phyloP scores from a whole-genome alignment of 352 stramenopile genomes.

The Pythium guiyangense region DNA sequence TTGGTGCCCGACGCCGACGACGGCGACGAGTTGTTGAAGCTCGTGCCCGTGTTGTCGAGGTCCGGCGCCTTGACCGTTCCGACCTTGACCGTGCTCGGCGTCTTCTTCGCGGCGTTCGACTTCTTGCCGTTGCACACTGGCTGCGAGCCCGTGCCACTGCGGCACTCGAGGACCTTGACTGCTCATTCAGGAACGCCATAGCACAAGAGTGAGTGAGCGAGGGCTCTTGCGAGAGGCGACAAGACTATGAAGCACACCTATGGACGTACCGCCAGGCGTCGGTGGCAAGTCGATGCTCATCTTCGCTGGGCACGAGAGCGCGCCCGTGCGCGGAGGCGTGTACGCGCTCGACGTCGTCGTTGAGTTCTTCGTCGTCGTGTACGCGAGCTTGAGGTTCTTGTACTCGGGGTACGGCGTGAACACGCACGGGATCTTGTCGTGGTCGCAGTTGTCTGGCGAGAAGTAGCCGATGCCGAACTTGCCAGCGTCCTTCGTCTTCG shows the following conservation, averaged over 20 bases:
- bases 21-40: conserved; percentile 9
- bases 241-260: conserved; percentile 2
- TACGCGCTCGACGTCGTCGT: conserved; percentile 38
- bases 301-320: conserved; percentile 35
- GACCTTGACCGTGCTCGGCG: conserved; percentile 9
- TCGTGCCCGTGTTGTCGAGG: conserved; percentile 2
- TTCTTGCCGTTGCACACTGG: conserved; percentile 49
- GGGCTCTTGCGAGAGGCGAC: no score
- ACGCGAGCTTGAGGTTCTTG: conserved; percentile 66
- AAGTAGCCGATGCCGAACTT: conserved; percentile 81
- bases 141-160: conserved; percentile 22
- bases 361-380: conserved; percentile 60
- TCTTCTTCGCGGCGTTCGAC: conserved; percentile 50
- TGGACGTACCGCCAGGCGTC: conserved; percentile 8
- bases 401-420: conserved; percentile 75
- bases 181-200: not conserved
- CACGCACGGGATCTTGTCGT: conserved; percentile 41
- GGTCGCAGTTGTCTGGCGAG: conserved; percentile 56
- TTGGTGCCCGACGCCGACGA: not conserved
- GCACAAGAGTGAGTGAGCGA: not conserved
- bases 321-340: conserved; percentile 23
- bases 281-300: conserved; percentile 21
- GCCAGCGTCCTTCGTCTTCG: conserved; percentile 31
- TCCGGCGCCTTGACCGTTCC: conserved; percentile 12
- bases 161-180: conserved; percentile 47